Percentiles rank a stretch among this genome's conserved stretches.
Conservation (phyloP, 306 rosid species). For the Parietaria judaica region DNA sequence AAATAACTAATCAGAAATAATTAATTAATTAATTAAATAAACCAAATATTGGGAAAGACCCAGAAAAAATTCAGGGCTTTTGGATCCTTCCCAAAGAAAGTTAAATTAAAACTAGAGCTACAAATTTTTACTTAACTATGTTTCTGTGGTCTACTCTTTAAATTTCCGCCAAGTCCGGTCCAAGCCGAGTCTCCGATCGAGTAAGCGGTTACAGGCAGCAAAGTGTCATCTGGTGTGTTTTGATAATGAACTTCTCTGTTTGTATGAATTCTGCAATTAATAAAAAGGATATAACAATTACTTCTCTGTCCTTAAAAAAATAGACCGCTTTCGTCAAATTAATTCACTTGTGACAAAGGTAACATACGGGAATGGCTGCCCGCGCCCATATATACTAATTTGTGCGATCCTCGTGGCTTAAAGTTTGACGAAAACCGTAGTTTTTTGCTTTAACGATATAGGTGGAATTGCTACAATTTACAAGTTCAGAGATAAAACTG, state of each 20-base stretch:
- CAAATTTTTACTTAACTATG: conserved; percentile 8
- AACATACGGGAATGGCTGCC: no score
- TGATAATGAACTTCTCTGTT: conserved; percentile 2
- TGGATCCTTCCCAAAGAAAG: conserved; percentile 12
- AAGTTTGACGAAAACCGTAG: no score
- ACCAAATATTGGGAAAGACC: conserved; percentile 17
- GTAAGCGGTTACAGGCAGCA: not conserved
- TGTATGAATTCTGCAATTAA: conserved; percentile 2
- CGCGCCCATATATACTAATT: no score
- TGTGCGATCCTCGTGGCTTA: no score
- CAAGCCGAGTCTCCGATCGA: conserved; percentile 3
- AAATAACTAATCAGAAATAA: conserved; percentile 16
- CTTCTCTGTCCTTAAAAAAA: no score
- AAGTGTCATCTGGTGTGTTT: conserved; percentile 11
- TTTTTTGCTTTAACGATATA: no score
- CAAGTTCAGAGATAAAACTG: not conserved
- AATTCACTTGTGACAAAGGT: no score
- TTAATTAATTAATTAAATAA: conserved; percentile 30
- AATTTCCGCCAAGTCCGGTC: not conserved
- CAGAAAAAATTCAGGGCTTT: conserved; percentile 12
- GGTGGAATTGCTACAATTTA: not conserved
- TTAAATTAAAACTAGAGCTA: conserved; percentile 8
- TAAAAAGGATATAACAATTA: conserved; percentile 13
- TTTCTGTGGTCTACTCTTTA: conserved; percentile 7
- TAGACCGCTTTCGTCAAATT: no score